Evolutionary conservation across 1,139 yeast species (phyloP).

Genomic region (Suhomyces bribrorum): DNA sequence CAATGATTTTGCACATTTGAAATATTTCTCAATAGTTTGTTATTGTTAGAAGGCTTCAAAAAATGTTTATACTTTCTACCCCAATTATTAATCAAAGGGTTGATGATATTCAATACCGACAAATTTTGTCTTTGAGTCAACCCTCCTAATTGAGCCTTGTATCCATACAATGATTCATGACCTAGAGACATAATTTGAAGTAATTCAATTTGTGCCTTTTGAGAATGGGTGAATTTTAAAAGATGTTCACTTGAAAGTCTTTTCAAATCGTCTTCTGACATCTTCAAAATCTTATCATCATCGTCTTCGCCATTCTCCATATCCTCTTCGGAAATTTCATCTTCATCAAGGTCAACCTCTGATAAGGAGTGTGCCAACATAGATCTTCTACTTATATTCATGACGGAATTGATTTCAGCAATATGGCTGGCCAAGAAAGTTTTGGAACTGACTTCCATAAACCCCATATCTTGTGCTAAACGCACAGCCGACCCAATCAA

Average conservation of each 20-base stretch:
- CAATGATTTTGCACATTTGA: conserved; percentile 33
- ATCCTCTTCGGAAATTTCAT: conserved; percentile 35
- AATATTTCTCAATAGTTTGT: conserved; percentile 25
- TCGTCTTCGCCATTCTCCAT: conserved; percentile 28
- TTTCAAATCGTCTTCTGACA: conserved; percentile 42
- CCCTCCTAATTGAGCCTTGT: conserved; percentile 56
- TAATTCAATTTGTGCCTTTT: conserved; percentile 77
- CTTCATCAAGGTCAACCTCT: conserved; percentile 57
- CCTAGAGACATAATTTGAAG: conserved; percentile 80
- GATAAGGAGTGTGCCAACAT: conserved; percentile 68
- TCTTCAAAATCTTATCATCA: conserved; percentile 29
- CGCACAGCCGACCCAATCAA: conserved; percentile 84
- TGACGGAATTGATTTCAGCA: conserved; percentile 76
- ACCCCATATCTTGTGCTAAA: conserved; percentile 83
- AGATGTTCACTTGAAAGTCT: conserved; percentile 27
- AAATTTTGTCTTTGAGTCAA: conserved; percentile 66
- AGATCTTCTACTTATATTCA: conserved; percentile 68
- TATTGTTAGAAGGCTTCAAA: conserved; percentile 47
- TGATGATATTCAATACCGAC: conserved; percentile 67
- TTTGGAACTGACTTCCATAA: conserved; percentile 70
- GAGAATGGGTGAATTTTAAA: conserved; percentile 56
- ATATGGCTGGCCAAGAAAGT: conserved; percentile 82
- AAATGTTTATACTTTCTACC: conserved; percentile 59
- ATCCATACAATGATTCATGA: conserved; percentile 78
- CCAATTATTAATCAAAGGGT: conserved; percentile 82